Percentiles rank a stretch among this genome's conserved stretches.
Conservation (phyloP, 768 basidiomycete species). For the Lanmaoa rubissima region DNA sequence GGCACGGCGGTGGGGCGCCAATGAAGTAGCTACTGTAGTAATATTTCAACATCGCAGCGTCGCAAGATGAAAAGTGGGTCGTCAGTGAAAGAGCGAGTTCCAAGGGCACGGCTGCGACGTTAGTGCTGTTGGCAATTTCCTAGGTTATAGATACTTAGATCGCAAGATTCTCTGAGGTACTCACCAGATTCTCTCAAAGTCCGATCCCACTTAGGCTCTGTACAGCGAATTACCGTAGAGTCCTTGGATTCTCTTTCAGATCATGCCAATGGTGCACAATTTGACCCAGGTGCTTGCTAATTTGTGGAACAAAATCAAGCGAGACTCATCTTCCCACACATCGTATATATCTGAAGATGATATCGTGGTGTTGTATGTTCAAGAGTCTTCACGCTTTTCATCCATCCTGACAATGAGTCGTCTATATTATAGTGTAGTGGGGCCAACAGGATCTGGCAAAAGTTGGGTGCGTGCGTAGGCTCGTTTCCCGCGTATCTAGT, state of each 20-base stretch:
- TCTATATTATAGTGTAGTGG: conserved; percentile 12
- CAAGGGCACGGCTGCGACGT: too few species aligned
- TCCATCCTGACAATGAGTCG: background rate
- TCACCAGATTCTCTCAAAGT: too few species aligned
- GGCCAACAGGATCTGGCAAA: conserved; percentile 20
- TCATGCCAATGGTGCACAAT: background rate
- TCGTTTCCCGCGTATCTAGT: background rate
- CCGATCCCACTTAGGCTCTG: background rate
- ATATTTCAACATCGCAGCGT: too few species aligned
- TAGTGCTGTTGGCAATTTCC: too few species aligned
- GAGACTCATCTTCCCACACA: background rate
- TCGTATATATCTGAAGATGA: conserved; percentile 12
- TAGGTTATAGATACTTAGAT: too few species aligned
- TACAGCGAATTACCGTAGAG: background rate
- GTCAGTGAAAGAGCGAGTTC: too few species aligned
- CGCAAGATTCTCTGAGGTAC: too few species aligned
- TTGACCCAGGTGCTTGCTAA: background rate
- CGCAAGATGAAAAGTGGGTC: too few species aligned
- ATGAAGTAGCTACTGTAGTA: too few species aligned
- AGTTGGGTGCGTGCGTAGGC: conserved; percentile 16
- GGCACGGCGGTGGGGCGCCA: too few species aligned
- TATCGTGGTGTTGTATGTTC: conserved; percentile 23
- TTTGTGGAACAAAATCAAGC: conserved; percentile 16
- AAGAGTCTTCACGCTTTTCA: background rate
- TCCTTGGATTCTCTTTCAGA: background rate